phyloP scores from a whole-genome alignment of 495 filamentous ascomycete genomes.

The Penicillium samsonianum region DNA sequence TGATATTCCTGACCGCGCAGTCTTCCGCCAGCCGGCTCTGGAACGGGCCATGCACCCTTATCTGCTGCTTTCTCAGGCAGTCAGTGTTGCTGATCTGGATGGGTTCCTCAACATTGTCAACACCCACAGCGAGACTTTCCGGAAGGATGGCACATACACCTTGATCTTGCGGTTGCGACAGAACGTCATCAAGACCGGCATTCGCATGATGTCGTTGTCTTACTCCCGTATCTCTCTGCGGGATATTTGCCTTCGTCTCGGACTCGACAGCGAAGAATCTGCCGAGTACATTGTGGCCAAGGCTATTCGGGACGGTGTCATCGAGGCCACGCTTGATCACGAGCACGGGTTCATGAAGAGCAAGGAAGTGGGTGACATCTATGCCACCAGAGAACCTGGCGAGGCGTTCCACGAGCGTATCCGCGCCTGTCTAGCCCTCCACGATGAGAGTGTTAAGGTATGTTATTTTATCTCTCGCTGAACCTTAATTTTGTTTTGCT shows the following conservation, averaged over 20 bases:
- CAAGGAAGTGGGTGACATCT: constrained; percentile 92
- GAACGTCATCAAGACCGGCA: constrained; percentile 99
- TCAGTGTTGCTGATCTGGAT: constrained; percentile 91
- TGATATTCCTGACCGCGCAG: constrained; percentile 91
- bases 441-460: constrained; percentile 98
- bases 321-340: constrained; percentile 91
- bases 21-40: constrained; percentile 85
- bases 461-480: constrained; percentile 21
- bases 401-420: constrained; percentile 98
- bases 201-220: constrained; percentile 97
- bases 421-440: constrained; percentile 80
- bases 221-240: constrained; percentile 97
- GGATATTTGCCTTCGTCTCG: constrained; percentile 93
- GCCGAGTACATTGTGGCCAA: constrained; percentile 99
- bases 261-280: constrained; percentile 90
- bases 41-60: constrained; percentile 88
- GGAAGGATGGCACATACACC: constrained; percentile 91
- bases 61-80: constrained; percentile 88
- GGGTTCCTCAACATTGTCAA: constrained; percentile 84
- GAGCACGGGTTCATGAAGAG: constrained; percentile 98
- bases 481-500: neutral
- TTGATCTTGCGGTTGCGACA: constrained; percentile 91
- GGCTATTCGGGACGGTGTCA: constrained; percentile 96
- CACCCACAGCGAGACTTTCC: constrained; percentile 78
- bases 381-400: constrained; percentile 90